These are phyloP conservation scores for Orbilia brochopaga DNA, from an alignment of 2,329 filamentous ascomycete genomes.

Conservation along the genomic window DNA sequence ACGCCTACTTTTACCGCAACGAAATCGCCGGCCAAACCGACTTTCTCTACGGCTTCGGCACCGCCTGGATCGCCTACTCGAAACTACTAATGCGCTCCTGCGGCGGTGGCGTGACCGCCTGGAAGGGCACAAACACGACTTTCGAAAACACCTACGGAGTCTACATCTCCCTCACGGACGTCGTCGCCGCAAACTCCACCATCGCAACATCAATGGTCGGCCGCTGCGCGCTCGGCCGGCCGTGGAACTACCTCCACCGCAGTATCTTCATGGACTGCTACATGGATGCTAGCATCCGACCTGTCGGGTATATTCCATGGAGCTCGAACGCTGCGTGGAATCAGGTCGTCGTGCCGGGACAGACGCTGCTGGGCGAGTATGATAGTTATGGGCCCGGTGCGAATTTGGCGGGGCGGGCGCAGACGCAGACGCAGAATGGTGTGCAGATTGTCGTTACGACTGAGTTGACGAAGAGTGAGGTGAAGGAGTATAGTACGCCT, in stretches of 20 bases:
- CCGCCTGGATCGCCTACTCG: conserved; percentile 66
- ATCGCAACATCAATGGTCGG: conserved; percentile 58
- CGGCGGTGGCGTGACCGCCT: conserved; percentile 67
- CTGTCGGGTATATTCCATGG: conserved; percentile 67
- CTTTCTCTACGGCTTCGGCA: conserved; percentile 73
- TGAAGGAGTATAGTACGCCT: conserved; percentile 58
- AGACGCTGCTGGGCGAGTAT: conserved; percentile 67
- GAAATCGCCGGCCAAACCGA: conserved; percentile 71
- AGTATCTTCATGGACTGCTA: conserved; percentile 66
- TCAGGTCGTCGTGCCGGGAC: conserved; percentile 56
- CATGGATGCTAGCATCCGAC: conserved; percentile 64
- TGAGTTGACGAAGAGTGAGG: conserved; percentile 60
- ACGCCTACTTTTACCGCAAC: conserved; percentile 68
- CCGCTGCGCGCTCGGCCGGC: conserved; percentile 67
- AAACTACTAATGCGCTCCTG: conserved; percentile 66
- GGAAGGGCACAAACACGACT: conserved; percentile 72
- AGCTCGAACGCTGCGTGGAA: conserved; percentile 57
- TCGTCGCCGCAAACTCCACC: conserved; percentile 65
- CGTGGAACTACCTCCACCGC: conserved; percentile 67
- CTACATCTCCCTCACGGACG: conserved; percentile 66
- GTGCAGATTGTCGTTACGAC: conserved; percentile 58
- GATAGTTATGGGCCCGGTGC: conserved; percentile 64
- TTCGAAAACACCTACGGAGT: conserved; percentile 71
- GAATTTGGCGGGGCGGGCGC: conserved; percentile 61
- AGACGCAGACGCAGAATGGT: conserved; percentile 23